Percentiles rank a stretch among this genome's conserved stretches.
phyloP scores from a whole-genome alignment of 345 rosid genomes.

The Nephelium lappaceum region DNA sequence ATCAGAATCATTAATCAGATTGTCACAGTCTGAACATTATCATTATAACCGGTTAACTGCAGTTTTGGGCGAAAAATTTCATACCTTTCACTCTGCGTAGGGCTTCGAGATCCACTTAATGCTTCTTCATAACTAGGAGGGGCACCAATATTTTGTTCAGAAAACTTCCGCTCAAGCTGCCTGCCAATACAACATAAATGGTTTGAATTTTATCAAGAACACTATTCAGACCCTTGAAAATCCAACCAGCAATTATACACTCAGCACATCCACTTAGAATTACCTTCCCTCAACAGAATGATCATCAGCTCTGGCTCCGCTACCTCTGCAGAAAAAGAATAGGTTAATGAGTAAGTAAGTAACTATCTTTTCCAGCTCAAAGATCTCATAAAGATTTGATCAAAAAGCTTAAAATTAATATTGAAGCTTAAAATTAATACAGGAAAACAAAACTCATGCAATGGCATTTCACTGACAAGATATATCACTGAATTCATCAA shows the following conservation, averaged over 20 bases:
- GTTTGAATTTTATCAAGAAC: not conserved
- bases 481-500: not conserved
- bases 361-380: constrained; percentile 15
- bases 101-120: constrained; percentile 71
- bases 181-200: constrained; percentile 37
- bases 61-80: constrained; percentile 21
- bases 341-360: not conserved
- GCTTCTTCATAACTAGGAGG: constrained; percentile 98
- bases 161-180: constrained; percentile 65
- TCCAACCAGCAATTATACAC: not conserved
- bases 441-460: not conserved
- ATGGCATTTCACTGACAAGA: not conserved
- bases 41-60: constrained; percentile 15
- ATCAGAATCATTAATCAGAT: constrained; percentile 16
- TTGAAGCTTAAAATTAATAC: constrained; percentile 8
- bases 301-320: constrained; percentile 71
- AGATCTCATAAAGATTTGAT: not conserved
- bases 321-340: constrained; percentile 49
- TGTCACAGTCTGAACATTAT: constrained; percentile 12
- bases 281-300: constrained; percentile 72
- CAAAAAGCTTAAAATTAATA: constrained; percentile 11
- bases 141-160: constrained; percentile 81
- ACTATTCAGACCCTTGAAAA: not conserved
- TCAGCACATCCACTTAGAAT: constrained; percentile 23
- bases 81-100: constrained; percentile 78